Conservation (phyloP, 306 rosid species). For the Prunus mume region DNA sequence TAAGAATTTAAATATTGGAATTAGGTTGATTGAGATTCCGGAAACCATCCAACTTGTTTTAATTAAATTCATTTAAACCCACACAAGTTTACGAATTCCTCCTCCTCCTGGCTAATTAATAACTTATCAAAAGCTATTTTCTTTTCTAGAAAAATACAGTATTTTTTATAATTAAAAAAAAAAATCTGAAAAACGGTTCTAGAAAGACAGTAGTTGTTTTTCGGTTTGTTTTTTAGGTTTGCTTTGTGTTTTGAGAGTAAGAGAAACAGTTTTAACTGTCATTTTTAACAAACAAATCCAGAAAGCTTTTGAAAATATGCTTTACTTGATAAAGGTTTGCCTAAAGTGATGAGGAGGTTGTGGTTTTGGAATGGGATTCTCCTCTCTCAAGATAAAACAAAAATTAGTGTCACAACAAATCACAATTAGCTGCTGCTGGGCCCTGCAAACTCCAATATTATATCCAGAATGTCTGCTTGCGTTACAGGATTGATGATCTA, state of each 20-base stretch:
- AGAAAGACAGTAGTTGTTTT: no score
- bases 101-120: background rate
- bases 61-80: constrained; percentile 1
- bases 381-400: constrained; percentile 16
- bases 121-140: background rate
- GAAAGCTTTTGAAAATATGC: background rate
- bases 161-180: no score
- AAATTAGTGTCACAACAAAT: background rate
- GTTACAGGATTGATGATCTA: background rate
- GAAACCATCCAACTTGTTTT: constrained; percentile 40
- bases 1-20: constrained; percentile 15
- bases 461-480: constrained; percentile 20
- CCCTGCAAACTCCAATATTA: background rate
- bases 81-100: background rate
- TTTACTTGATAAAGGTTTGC: background rate
- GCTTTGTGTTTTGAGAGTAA: no score
- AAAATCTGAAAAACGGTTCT: no score
- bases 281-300: background rate
- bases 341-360: constrained; percentile 20
- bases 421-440: background rate
- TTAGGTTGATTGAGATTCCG: constrained; percentile 33
- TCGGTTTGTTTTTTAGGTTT: no score
- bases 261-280: no score
- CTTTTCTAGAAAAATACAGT: background rate
- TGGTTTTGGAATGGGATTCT: constrained; percentile 27